phyloP scores from a whole-genome alignment of 129 eudicot genomes.

The Cynara cardunculus region DNA sequence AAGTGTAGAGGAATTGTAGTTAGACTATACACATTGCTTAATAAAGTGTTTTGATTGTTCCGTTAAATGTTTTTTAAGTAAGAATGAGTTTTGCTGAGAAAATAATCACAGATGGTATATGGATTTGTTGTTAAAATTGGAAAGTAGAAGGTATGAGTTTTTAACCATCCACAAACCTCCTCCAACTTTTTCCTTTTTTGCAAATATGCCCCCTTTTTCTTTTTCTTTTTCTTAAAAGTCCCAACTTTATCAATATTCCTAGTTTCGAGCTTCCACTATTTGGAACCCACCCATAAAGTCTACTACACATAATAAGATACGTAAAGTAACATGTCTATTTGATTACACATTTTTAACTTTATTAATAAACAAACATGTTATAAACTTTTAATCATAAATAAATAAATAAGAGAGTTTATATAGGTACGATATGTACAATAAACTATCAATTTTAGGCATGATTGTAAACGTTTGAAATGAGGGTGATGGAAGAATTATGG shows the following conservation, averaged over 20 bases:
- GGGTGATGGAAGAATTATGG: background rate
- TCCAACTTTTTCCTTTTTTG: conserved; percentile 9
- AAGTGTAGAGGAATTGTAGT: background rate
- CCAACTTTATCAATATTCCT: conserved; percentile 11
- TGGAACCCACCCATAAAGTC: conserved; percentile 8
- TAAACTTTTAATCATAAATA: background rate
- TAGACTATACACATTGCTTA: background rate
- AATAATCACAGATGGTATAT: too few relatives aligned
- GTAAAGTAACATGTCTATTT: background rate
- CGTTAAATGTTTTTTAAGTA: background rate
- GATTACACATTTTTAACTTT: background rate
- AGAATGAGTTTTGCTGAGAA: accelerated
- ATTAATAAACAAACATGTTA: background rate
- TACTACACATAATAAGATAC: background rate
- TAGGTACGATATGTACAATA: background rate
- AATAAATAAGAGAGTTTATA: background rate
- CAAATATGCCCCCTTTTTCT: conserved; percentile 20
- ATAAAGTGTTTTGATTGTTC: background rate
- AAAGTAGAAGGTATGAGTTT: too few relatives aligned
- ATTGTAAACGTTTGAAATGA: too few relatives aligned
- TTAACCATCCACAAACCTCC: conserved; percentile 5
- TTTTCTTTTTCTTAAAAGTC: background rate
- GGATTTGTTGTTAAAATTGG: too few relatives aligned
- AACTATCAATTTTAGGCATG: background rate
- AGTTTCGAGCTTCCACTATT: conserved; percentile 12